Evolutionary conservation across 768 basidiomycete genomes (phyloP).

Genomic region (Boletus bicolor): DNA sequence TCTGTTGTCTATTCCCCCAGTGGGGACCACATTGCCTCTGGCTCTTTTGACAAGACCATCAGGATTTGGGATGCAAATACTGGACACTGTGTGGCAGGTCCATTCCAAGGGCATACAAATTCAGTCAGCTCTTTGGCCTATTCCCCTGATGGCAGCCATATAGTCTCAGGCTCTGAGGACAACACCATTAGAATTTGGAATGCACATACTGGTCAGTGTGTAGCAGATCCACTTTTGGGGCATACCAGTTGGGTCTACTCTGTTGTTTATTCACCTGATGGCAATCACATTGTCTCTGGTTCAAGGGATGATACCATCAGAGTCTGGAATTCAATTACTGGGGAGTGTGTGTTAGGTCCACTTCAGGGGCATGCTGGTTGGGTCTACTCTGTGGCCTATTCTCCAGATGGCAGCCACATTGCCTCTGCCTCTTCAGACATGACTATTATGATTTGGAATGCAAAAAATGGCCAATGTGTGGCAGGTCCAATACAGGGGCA

Average conservation of each 20-base stretch:
- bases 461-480: conserved; percentile 9
- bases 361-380: conserved; percentile 3
- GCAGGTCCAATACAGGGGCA: conserved; percentile 19
- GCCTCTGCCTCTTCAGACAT: conserved; percentile 24
- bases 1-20: conserved; percentile 19
- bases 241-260: neutral
- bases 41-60: conserved; percentile 10
- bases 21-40: conserved; percentile 22
- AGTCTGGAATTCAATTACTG: conserved; percentile 19
- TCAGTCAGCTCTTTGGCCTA: conserved; percentile 8
- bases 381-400: conserved; percentile 21
- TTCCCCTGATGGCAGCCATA: conserved; percentile 11
- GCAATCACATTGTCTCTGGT: conserved; percentile 16
- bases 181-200: conserved; percentile 14
- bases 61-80: conserved; percentile 17
- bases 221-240: conserved; percentile 8
- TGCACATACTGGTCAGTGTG: conserved; percentile 4
- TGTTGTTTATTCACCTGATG: conserved; percentile 26
- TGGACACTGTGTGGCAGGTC: conserved; percentile 2
- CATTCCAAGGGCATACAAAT: conserved; percentile 1
- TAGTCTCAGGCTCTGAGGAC: conserved; percentile 13
- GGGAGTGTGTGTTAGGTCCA: conserved; percentile 6
- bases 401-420: conserved; percentile 23
- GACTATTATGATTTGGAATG: conserved; percentile 22
- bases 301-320: conserved; percentile 12